Conservation (phyloP, 495 filamentous ascomycete species). For the Elasticomyces elasticus region DNA sequence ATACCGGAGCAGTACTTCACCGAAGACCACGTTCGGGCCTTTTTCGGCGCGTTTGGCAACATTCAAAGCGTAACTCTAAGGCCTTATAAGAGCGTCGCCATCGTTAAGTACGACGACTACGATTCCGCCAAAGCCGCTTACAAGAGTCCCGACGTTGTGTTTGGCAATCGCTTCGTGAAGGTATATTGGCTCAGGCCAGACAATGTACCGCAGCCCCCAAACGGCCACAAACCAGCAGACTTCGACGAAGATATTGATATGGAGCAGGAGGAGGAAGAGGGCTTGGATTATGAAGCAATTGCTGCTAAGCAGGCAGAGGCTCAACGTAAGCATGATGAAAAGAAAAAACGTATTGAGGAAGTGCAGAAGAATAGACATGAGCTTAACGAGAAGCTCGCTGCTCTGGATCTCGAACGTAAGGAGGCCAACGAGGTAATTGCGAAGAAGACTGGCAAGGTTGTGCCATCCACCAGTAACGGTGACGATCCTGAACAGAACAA, state of each 20-base stretch:
- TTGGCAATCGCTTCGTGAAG: slow-evolving; percentile 96
- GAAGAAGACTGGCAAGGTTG: slow-evolving; percentile 32
- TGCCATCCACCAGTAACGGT: slow-evolving; percentile 28
- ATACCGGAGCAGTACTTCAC: slow-evolving; percentile 81
- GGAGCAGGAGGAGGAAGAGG: slow-evolving; percentile 35
- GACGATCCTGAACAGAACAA: slow-evolving; percentile 43
- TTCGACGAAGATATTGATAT: slow-evolving; percentile 1
- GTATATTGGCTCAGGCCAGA: slow-evolving; percentile 86
- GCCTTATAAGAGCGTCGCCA: slow-evolving; percentile 63
- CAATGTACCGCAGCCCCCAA: slow-evolving; percentile 31
- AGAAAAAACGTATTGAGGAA: slow-evolving; percentile 60
- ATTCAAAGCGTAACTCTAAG: slow-evolving; percentile 67
- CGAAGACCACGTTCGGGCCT: slow-evolving; percentile 62
- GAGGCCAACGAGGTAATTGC: slow-evolving; percentile 55
- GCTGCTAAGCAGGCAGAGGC: slow-evolving; percentile 64
- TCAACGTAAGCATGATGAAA: slow-evolving; percentile 71
- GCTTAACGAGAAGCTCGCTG: slow-evolving; percentile 63
- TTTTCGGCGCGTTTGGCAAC: slow-evolving; percentile 77
- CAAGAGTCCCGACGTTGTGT: slow-evolving; percentile 85
- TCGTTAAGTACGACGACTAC: slow-evolving; percentile 70
- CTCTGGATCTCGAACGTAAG: slow-evolving; percentile 64
- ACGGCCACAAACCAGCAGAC: slow-evolving; percentile 17
- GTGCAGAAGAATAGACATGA: slow-evolving; percentile 60
- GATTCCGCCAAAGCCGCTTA: slow-evolving; percentile 70
- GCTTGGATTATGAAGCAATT: slow-evolving; percentile 72